phyloP scores from a whole-genome alignment of 2,329 filamentous ascomycete species.

The Calonectria henricotiae region DNA sequence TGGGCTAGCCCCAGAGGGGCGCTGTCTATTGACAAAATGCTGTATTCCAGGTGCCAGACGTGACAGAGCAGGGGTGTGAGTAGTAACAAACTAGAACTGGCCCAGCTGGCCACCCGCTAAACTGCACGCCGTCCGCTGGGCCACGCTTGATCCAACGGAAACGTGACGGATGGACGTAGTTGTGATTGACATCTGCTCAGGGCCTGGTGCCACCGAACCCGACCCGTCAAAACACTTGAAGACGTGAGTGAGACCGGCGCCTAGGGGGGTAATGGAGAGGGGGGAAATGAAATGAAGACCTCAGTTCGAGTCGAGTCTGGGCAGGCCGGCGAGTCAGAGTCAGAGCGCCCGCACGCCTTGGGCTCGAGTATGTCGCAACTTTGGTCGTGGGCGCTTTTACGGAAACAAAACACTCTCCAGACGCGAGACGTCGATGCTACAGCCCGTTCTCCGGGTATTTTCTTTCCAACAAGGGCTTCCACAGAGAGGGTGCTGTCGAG shows the following conservation, averaged over 20 bases:
- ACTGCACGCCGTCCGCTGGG: conserved; percentile 21
- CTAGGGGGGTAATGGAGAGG: conserved; percentile 1
- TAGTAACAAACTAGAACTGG: conserved; percentile 16
- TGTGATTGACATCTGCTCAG: conserved; percentile 3
- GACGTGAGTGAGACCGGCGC: conserved; percentile 38
- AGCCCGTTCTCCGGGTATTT: background rate
- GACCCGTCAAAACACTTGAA: conserved; percentile 34
- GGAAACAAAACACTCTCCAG: conserved; percentile 13
- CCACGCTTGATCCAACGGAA: conserved; percentile 15
- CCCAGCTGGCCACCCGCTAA: conserved; percentile 32
- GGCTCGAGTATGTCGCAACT: conserved; percentile 12
- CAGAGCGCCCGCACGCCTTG: conserved; percentile 11
- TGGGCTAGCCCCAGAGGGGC: conserved; percentile 28
- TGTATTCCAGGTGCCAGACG: conserved; percentile 25
- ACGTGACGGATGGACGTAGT: conserved; percentile 4
- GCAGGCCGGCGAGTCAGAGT: conserved; percentile 41
- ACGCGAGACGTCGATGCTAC: background rate
- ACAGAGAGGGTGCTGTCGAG: background rate
- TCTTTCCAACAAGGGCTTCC: background rate
- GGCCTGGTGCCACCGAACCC: conserved; percentile 27
- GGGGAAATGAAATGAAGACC: conserved; percentile 37
- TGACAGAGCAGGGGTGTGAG: conserved; percentile 23
- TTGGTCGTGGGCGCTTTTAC: conserved; percentile 13
- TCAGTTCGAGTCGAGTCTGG: conserved; percentile 41
- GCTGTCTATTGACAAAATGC: conserved; percentile 20